Conservation (phyloP, 2,329 filamentous ascomycete species). For the Aureobasidium sp. region DNA sequence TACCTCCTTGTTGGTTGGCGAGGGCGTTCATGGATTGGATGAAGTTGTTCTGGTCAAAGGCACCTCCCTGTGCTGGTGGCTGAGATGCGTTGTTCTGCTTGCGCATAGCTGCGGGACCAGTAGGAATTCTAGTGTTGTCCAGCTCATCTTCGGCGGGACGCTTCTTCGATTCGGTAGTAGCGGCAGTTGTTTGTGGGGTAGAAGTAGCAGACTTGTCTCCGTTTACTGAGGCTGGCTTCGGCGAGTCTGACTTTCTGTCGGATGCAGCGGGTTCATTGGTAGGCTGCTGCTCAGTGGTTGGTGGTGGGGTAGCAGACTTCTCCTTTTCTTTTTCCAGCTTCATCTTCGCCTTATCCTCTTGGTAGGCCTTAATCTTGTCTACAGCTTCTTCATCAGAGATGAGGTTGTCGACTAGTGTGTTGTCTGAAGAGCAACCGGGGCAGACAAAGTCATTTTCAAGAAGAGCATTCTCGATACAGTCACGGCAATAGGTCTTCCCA, state of each 20-base stretch:
- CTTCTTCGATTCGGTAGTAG: conserved; percentile 56
- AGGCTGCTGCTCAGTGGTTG: conserved; percentile 23
- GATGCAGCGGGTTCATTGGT: conserved; percentile 7
- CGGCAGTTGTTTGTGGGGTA: conserved; percentile 17
- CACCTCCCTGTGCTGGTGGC: conserved; percentile 21
- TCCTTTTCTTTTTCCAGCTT: conserved; percentile 39
- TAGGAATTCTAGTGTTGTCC: conserved; percentile 36
- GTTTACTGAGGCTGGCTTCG: conserved; percentile 19
- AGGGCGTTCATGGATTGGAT: conserved; percentile 39
- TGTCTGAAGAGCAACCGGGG: conserved; percentile 83
- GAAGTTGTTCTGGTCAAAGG: conserved; percentile 35
- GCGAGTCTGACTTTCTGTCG: conserved; percentile 16
- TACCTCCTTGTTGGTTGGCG: conserved; percentile 24
- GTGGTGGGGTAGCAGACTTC: conserved; percentile 35
- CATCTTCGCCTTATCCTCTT: conserved; percentile 45
- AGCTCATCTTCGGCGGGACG: conserved; percentile 68
- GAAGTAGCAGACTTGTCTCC: conserved; percentile 14
- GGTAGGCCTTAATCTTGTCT: conserved; percentile 74
- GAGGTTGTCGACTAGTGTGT: conserved; percentile 88
- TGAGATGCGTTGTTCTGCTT: conserved; percentile 17
- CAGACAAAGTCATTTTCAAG: conserved; percentile 98
- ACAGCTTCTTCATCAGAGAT: conserved; percentile 77
- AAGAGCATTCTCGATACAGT: conserved; percentile 98
- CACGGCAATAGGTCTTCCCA: conserved; percentile 96
- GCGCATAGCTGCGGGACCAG: conserved; percentile 44